These are phyloP conservation scores for Hanseniaspora mollemarum DNA, from an alignment of 805 yeast species.

Conservation along the genomic window DNA sequence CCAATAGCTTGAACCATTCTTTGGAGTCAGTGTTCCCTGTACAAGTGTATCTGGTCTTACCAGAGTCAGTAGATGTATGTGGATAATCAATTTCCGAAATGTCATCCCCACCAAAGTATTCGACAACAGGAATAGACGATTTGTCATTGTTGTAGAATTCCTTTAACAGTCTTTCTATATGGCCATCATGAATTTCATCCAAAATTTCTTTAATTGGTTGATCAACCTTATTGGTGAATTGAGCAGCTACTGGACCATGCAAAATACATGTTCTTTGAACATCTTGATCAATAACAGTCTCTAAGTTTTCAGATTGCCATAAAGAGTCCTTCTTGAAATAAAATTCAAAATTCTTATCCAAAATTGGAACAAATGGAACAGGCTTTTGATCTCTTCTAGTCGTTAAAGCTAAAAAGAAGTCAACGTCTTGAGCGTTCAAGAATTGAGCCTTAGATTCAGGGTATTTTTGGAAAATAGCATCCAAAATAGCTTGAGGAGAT, in stretches of 20 bases:
- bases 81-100: slow-evolving; percentile 34
- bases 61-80: slow-evolving; percentile 23
- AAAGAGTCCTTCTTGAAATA: slow-evolving; percentile 97
- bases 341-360: slow-evolving; percentile 87
- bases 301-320: slow-evolving; percentile 97
- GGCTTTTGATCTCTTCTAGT: slow-evolving; percentile 85
- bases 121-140: slow-evolving; percentile 71
- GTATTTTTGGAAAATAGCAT: slow-evolving; percentile 51
- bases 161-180: slow-evolving; percentile 54
- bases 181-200: slow-evolving; percentile 84
- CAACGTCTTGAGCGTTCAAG: slow-evolving; percentile 89
- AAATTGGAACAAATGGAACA: slow-evolving; percentile 91
- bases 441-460: slow-evolving; percentile 71
- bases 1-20: slow-evolving; percentile 68
- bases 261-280: slow-evolving; percentile 98
- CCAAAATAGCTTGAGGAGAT: slow-evolving; percentile 49
- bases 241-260: slow-evolving; percentile 98
- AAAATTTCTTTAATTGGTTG: slow-evolving; percentile 88
- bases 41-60: slow-evolving; percentile 33
- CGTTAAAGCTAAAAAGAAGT: slow-evolving; percentile 76
- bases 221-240: slow-evolving; percentile 70
- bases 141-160: slow-evolving; percentile 63
- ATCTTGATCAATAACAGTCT: slow-evolving; percentile 89
- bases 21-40: slow-evolving; percentile 29
- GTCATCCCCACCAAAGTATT: slow-evolving; percentile 68